phyloP scores from a whole-genome alignment of 805 yeast genomes.

The Yarrowia divulgata region DNA sequence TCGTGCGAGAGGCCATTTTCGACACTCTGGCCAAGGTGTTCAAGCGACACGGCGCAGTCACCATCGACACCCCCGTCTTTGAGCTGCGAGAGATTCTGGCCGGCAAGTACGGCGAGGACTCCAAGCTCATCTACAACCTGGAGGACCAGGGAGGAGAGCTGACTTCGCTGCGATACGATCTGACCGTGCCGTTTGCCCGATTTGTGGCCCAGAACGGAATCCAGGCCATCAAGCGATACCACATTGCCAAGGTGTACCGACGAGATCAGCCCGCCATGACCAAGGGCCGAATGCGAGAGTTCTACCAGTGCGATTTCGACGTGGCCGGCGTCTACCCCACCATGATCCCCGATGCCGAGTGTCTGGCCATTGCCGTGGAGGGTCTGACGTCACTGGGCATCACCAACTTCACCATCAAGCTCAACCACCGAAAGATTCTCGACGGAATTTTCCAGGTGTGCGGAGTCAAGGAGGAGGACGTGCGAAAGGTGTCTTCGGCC shows the following conservation, averaged over 20 bases:
- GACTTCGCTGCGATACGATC: constrained; percentile 92
- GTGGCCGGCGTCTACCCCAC: constrained; percentile 90
- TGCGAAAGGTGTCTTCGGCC: constrained; percentile 90
- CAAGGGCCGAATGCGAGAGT: constrained; percentile 99
- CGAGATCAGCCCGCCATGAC: constrained; percentile 99
- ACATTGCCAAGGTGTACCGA: constrained; percentile 97
- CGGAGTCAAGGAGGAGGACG: constrained; percentile 94
- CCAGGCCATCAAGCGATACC: constrained; percentile 89
- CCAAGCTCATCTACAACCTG: constrained; percentile 91
- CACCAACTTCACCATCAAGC: constrained; percentile 84
- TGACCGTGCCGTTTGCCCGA: constrained; percentile 98
- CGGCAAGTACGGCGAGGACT: constrained; percentile 98
- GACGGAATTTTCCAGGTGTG: constrained; percentile 96
- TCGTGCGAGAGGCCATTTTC: constrained; percentile 88
- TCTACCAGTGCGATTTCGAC: constrained; percentile 98
- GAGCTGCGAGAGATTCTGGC: constrained; percentile 94
- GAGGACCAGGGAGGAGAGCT: constrained; percentile 99
- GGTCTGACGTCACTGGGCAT: constrained; percentile 87
- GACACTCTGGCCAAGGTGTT: constrained; percentile 73
- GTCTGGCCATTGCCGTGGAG: constrained; percentile 79
- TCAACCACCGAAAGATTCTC: constrained; percentile 93
- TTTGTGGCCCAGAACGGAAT: constrained; percentile 95
- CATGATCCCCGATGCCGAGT: constrained; percentile 97
- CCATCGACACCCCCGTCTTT: constrained; percentile 98
- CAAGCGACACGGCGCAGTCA: constrained; percentile 97